Base-by-base conservation (phyloP, 2,329 filamentous ascomycete species). In the Tricladium varicosporioides region DNA sequence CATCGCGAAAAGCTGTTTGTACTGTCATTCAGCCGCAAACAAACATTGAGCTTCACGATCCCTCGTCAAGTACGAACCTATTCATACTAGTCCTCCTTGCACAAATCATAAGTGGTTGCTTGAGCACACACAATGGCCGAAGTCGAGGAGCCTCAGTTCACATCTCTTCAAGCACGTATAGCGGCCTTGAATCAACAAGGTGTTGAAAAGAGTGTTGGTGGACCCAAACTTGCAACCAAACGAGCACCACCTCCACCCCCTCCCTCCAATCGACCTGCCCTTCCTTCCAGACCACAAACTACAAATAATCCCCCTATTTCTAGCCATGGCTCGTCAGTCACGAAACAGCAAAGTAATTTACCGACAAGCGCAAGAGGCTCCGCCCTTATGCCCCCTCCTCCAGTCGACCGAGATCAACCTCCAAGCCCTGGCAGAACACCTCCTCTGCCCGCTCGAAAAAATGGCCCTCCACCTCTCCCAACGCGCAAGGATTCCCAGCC, bases 111-210 rank as follows among this genome's bases (percentile, higher is more conserved):
- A 7, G 22, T 7, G 36, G 5, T 40, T 11, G 36, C 4, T 40
- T 4, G 11, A 40, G 36, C 14, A 9, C 27, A 27, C 55, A 63
- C 51, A 57, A 87, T 87, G 84, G 77, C 82, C 7, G 84, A 87
- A 52, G 74, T 78, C 46, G 81, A 85, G 64, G 84, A 86, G 67
- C 82, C 82, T 42, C 80, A 80, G 60, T 86, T 84, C 70, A 84
- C 75, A 57, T 80, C 80, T 7, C 76, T 87, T 22, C 78, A 81
- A 4, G 82, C 86, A 70, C 78, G 84, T 52, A 87, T 87, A 60
- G 83, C 84, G 9, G 84, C 84, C 31, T 76, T 87, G 61, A 86
- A 86, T 63, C 65, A 71, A 53, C 63, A 68, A 33, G 64, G 64
- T 32, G 55, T 64, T 18, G 64, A 55, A 15, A 63, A 64, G 43